Conservation (phyloP, 176 grass and related monocot species). For the Oryza meridionalis region DNA sequence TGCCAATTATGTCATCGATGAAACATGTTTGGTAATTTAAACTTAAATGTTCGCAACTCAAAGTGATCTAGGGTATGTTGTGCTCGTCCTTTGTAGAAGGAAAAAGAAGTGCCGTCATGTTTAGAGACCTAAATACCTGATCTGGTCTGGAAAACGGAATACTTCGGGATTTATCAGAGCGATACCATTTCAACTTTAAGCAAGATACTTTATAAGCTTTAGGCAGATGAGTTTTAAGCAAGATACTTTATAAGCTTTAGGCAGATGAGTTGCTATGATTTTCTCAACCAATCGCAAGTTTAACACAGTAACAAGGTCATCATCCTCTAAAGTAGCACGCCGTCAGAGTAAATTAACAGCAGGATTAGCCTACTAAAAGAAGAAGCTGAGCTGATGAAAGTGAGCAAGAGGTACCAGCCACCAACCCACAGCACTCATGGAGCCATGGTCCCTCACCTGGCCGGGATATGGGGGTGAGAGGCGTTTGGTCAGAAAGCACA, state of each 20-base stretch:
- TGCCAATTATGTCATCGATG: neutral
- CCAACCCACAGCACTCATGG: constrained; percentile 48
- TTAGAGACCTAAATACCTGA: neutral
- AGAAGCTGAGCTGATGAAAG: constrained; percentile 31
- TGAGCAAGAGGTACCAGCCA: constrained; percentile 19
- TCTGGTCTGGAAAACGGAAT: neutral
- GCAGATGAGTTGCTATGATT: constrained; percentile 12
- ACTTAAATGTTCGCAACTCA: neutral
- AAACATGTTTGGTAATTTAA: neutral
- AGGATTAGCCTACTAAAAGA: constrained; percentile 32
- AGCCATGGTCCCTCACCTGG: constrained; percentile 18
- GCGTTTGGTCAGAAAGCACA: constrained; percentile 48
- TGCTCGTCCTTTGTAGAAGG: neutral
- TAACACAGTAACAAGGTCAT: constrained; percentile 9
- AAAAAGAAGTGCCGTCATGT: neutral
- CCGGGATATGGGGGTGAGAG: constrained; percentile 27
- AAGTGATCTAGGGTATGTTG: neutral
- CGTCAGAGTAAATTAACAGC: constrained; percentile 6
- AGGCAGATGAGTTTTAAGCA: constrained; percentile 6
- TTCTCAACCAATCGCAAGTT: constrained; percentile 17
- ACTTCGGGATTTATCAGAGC: neutral
- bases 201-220: neutral
- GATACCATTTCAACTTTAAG: neutral
- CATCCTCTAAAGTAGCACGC: neutral
- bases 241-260: neutral